Base-by-base conservation (phyloP, 164 flowering plant genomes). In the Annona squamosa region DNA sequence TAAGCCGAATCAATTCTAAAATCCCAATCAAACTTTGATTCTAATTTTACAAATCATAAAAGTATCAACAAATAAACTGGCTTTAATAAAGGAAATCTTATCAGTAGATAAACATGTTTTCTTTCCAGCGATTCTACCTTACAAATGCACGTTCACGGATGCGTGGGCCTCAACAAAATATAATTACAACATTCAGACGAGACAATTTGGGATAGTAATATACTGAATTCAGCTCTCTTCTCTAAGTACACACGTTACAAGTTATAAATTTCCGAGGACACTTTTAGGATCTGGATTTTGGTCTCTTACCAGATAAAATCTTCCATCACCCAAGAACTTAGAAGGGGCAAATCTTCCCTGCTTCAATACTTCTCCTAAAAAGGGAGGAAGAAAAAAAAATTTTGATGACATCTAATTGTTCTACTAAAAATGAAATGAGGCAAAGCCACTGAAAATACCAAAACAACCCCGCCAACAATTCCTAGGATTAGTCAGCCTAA, bases 1-100 rank as follows among this genome's bases (percentile, higher is more conserved):
- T 91, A 83, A 86, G 98, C 75, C 92, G 98, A 26, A 97, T 92
- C 80, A 97, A 94, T 80, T 97, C 98, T 46, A 89, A 90, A 65
- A 91, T 92, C 80, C 92, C 98, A 16, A 26, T 26, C 37, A 26
- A 26, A 26, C 37, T 26, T 26, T 26, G 37, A 26, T 26, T 26
- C 37, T 26, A 26, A 26, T 26, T 26, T 26, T 26, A 26, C 37
- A 26, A 26, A 26, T 26, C 37, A 26, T 26, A 26, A 26, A 26
- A 26, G 37, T 26, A 26, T 26, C 37, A 26, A 26, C 37, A 26
- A 26, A 26, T 26, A 26, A 26, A 26, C 37, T 26, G 37, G 37
- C 37, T 26, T 26, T 26, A 26, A 26, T 26, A 26, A 26, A 26
- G 37, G 37, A 26, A 26, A 26, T 26, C 37, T 26, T 26, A 26